These are phyloP conservation scores for Diutina siamensis DNA, from an alignment of 1,139 yeast species.

Conservation along the genomic window DNA sequence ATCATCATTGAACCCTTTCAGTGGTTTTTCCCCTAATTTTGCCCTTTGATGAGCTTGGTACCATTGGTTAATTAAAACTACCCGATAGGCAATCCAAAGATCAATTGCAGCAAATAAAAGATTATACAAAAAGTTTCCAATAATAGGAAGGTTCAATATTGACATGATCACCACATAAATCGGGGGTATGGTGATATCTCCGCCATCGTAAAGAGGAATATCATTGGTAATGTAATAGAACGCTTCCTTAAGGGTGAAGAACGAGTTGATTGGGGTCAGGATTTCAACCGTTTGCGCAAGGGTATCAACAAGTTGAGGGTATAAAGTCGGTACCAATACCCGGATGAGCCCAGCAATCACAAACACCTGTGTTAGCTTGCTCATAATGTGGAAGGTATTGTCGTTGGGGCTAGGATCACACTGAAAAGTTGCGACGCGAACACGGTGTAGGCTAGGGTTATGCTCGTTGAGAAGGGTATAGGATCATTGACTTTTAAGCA, in stretches of 20 bases:
- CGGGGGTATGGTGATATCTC: constrained; percentile 20
- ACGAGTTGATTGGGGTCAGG: constrained; percentile 70
- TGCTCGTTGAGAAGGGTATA: neutral
- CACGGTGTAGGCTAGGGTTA: neutral
- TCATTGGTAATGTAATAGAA: constrained; percentile 51
- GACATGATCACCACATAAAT: constrained; percentile 7
- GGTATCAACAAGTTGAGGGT: constrained; percentile 20
- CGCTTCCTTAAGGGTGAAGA: constrained; percentile 64
- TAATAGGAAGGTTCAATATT: neutral
- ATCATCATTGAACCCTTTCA: constrained; percentile 24
- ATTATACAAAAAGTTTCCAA: constrained; percentile 15
- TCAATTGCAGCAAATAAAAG: constrained; percentile 31
- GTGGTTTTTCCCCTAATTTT: constrained; percentile 8
- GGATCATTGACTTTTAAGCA: neutral
- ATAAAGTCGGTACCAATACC: constrained; percentile 12
- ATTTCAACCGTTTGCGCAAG: constrained; percentile 44
- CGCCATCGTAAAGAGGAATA: constrained; percentile 62
- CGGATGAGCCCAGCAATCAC: constrained; percentile 19
- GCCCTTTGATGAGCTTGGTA: constrained; percentile 17
- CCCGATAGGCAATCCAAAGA: constrained; percentile 26
- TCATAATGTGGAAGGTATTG: constrained; percentile 10
- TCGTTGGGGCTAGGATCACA: neutral
- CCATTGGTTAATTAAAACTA: constrained; percentile 31
- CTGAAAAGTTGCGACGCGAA: neutral
- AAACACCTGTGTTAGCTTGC: constrained; percentile 16